These are phyloP conservation scores for Paramecium octaurelia DNA, from an alignment of 73 alveolate species.

Conservation along the genomic window DNA sequence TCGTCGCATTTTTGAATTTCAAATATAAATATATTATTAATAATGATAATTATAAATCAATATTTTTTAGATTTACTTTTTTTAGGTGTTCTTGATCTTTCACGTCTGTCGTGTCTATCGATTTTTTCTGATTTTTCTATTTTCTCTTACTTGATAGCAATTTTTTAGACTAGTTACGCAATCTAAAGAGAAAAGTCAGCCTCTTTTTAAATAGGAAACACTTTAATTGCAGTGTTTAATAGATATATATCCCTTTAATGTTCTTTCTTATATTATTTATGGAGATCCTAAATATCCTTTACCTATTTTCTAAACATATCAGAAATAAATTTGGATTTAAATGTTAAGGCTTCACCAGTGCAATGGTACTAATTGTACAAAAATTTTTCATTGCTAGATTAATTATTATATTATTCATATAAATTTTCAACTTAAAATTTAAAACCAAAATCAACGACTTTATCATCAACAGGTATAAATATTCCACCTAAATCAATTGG, in stretches of 20 bases:
- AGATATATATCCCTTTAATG: neutral
- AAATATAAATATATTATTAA: neutral
- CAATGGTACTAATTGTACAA: conserved; percentile 6
- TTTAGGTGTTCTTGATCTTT: conserved; percentile 25
- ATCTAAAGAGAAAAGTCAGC: neutral
- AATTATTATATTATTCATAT: conserved; percentile 20
- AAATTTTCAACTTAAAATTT: conserved; percentile 27
- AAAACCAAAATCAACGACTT: neutral
- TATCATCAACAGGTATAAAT: conserved; percentile 35
- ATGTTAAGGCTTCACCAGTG: conserved; percentile 9
- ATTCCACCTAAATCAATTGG: conserved; percentile 51
- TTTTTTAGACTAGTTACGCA: neutral
- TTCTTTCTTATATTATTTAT: neutral
- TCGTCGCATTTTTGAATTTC: conserved; percentile 74
- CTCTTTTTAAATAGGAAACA: neutral
- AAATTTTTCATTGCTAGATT: neutral
- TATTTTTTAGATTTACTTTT: neutral
- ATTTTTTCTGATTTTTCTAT: neutral
- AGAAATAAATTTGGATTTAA: conserved; percentile 1
- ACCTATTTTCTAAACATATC: neutral
- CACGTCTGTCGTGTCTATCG: neutral
- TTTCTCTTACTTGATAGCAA: neutral
- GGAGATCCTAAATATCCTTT: conserved; percentile 9
- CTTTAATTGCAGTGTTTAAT: neutral
- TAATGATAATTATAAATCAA: neutral